These are phyloP conservation scores for Arachis monticola DNA, from an alignment of 331 rosid species.

Conservation along the genomic window DNA sequence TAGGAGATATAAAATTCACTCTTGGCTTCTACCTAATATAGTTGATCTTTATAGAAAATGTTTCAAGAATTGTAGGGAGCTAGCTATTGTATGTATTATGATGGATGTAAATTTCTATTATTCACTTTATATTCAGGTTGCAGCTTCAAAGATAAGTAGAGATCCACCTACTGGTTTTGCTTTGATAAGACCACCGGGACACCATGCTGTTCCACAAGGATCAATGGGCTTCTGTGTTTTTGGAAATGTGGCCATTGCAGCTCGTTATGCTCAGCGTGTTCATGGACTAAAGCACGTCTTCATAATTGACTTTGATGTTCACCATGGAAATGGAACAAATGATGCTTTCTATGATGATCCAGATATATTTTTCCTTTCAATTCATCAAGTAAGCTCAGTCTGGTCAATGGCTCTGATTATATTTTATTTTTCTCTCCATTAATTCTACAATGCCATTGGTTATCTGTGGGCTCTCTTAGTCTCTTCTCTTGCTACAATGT, in stretches of 20 bases:
- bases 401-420: constrained; percentile 15
- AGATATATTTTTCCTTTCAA: constrained; percentile 89
- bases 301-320: constrained; percentile 94
- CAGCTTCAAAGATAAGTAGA: constrained; percentile 62
- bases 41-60: constrained; percentile 23
- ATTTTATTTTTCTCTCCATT: constrained; percentile 17
- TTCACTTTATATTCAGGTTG: constrained; percentile 56
- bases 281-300: constrained; percentile 89
- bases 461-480: background rate
- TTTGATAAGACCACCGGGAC: constrained; percentile 96
- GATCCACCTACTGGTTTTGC: constrained; percentile 90
- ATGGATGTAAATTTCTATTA: constrained; percentile 19
- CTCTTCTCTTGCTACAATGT: constrained; percentile 8
- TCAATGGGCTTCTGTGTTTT: constrained; percentile 97
- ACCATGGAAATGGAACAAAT: constrained; percentile 95
- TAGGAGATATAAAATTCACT: constrained; percentile 4
- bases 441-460: constrained; percentile 27
- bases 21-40: constrained; percentile 6
- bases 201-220: constrained; percentile 90
- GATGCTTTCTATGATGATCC: constrained; percentile 94
- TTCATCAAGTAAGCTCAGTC: constrained; percentile 84
- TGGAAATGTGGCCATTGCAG: constrained; percentile 92
- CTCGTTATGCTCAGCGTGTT: constrained; percentile 87
- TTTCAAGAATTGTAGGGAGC: constrained; percentile 28
- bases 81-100: constrained; percentile 7